Evolutionary conservation across 2,329 filamentous ascomycete species (phyloP), one percentile per base, ranked within the genome.

Genomic region (Capronia coronata): DNA sequence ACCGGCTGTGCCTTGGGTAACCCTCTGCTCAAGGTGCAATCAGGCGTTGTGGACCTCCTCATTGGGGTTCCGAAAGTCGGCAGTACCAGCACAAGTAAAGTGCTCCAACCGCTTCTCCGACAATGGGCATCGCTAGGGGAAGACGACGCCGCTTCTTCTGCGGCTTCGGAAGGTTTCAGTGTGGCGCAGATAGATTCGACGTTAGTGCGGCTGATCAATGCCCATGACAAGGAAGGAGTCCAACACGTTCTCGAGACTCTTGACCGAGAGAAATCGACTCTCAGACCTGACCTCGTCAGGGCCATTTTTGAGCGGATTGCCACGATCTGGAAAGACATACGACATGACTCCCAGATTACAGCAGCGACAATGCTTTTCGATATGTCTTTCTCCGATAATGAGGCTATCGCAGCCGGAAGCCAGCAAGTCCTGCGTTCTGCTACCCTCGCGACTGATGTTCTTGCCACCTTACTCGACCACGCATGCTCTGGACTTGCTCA

Each of bases 31-130:
- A 65, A 73, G 3, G 79, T 87, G 43, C 93, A 94, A 64, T 67
- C 83, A 18, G 76, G 79, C 32, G 70, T 97, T 7, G 72, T 97
- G n/a, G 75, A 75, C 29, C 72, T 85, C 2, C 71, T 95, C 25
- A 86, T 86, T 60, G 77, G 80, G 46, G 74, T 90, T n/a, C 74
- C 74, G 43, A 88, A 88, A 62, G 77, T 81, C 43, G 82, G 87
- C 2, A 82, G 80, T n/a, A 80, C 76, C 21, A 81, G 83, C 9
- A 83, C 88, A 49, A 86, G 82, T 1, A 82, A 85, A 57, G 74
- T 85, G 18, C 70, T 97, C n/a, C 70, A 91, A n/a, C 87, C 89
- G 1, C 68, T 84, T 2, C 72, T 95, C 25, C 75, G 79, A 49
- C 74, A 76, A 62, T 94, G 88, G 87, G 74, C 80, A 21, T 66